These are phyloP conservation scores for Kregervanrija pseudodelftensis DNA, from an alignment of 805 yeast genomes.

Conservation along the genomic window DNA sequence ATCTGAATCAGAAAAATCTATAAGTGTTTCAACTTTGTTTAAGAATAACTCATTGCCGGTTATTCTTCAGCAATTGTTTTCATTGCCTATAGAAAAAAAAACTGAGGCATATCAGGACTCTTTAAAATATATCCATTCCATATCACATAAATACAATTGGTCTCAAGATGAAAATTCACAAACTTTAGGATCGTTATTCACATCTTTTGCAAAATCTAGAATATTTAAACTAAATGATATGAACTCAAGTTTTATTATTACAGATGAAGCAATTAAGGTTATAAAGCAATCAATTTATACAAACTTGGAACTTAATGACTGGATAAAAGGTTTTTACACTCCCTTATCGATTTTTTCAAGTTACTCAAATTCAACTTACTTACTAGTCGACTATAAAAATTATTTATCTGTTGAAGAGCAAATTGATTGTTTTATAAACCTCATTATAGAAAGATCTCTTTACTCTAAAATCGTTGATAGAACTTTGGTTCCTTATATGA, in stretches of 20 bases:
- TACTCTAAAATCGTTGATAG: slow-evolving; percentile 7
- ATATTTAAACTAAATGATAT: slow-evolving; percentile 14
- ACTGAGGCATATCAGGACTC: too few species aligned
- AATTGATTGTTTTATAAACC: slow-evolving; percentile 13
- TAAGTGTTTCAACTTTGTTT: too few species aligned
- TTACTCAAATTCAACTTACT: slow-evolving; percentile 7
- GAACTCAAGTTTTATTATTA: slow-evolving; percentile 5
- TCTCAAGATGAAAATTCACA: neutral
- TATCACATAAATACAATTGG: slow-evolving; percentile 3
- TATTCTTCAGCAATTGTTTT: too few species aligned
- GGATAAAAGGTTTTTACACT: slow-evolving; percentile 18
- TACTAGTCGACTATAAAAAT: slow-evolving; percentile 17
- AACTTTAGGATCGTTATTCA: slow-evolving; percentile 5
- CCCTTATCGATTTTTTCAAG: slow-evolving; percentile 16
- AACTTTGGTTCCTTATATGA: slow-evolving; percentile 17
- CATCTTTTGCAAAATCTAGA: slow-evolving; percentile 16
- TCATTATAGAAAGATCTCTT: slow-evolving; percentile 1
- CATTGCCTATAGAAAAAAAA: too few species aligned
- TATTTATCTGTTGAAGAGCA: slow-evolving; percentile 13
- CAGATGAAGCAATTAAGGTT: neutral
- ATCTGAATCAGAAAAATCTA: too few species aligned
- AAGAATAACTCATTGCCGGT: too few species aligned
- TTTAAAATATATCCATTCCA: neutral
- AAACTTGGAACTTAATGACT: slow-evolving; percentile 8
- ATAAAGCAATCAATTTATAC: slow-evolving; percentile 2